Percentiles rank a stretch among this genome's conserved stretches.
Conservation (phyloP, 768 basidiomycete genomes). For the Leccinum pellstonianum region DNA sequence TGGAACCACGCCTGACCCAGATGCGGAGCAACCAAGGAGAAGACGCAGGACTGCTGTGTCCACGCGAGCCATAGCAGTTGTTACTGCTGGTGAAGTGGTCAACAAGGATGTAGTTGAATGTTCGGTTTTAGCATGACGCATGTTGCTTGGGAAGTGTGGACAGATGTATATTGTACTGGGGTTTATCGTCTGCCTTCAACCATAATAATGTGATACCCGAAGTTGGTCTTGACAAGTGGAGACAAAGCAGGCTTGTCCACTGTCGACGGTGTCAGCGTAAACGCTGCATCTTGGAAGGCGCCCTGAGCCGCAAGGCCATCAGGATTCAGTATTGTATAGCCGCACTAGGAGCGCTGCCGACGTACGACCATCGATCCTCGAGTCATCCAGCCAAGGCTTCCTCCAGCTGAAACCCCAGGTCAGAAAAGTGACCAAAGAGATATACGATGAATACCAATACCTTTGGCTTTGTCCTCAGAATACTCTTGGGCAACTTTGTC, state of each 20-base stretch:
- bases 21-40: slow-evolving; percentile 55
- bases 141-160: slow-evolving; percentile 10
- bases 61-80: slow-evolving; percentile 29
- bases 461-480: slow-evolving; percentile 89
- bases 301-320: slow-evolving; percentile 37
- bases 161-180: slow-evolving; percentile 22
- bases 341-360: slow-evolving; percentile 3
- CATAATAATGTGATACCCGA: slow-evolving; percentile 91
- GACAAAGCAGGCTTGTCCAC: slow-evolving; percentile 76
- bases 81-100: slow-evolving; percentile 32
- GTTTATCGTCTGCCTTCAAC: slow-evolving; percentile 73
- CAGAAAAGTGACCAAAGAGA: slow-evolving; percentile 1
- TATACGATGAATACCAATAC: slow-evolving; percentile 45
- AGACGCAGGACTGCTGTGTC: slow-evolving; percentile 36
- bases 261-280: slow-evolving; percentile 73
- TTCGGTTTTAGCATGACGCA: slow-evolving; percentile 20
- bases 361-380: slow-evolving; percentile 82
- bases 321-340: slow-evolving; percentile 5
- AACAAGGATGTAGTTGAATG: slow-evolving; percentile 35
- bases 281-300: slow-evolving; percentile 86
- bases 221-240: slow-evolving; percentile 75
- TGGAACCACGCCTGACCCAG: slow-evolving; percentile 61
- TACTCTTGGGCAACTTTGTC: slow-evolving; percentile 90
- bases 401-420: slow-evolving; percentile 55
- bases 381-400: slow-evolving; percentile 84